Conservation (phyloP, 345 rosid species). For the Murraya paniculata region DNA sequence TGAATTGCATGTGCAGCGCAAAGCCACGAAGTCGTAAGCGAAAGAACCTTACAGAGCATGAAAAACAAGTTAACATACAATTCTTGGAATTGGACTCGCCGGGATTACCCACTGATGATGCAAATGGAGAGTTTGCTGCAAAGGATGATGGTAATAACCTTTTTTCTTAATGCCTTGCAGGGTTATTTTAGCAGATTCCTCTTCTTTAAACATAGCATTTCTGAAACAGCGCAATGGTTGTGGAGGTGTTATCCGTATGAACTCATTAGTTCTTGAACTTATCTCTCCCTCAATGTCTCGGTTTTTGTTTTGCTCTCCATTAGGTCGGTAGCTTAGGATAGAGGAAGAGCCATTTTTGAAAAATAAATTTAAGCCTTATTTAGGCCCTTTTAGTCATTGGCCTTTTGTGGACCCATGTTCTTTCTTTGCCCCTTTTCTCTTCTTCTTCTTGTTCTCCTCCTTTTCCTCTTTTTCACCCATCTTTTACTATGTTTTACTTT, state of each 20-base stretch:
- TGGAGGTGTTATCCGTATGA: not conserved
- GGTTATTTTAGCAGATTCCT: not conserved
- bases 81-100: conserved; percentile 69
- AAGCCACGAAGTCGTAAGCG: conserved; percentile 51
- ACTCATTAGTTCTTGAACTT: not conserved
- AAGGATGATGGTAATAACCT: conserved; percentile 52
- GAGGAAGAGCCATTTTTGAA: not conserved
- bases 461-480: not conserved
- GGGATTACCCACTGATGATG: conserved; percentile 31
- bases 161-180: not conserved
- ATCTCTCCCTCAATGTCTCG: not conserved
- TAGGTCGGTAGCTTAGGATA: not conserved
- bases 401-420: not conserved
- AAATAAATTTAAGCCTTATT: not conserved
- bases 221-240: not conserved
- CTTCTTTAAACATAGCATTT: not conserved
- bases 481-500: not conserved
- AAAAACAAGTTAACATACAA: conserved; percentile 43
- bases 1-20: conserved; percentile 46
- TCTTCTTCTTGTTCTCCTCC: too few species aligned
- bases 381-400: not conserved
- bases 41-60: conserved; percentile 32
- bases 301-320: not conserved
- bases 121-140: conserved; percentile 30
- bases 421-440: not conserved